Base-by-base conservation (phyloP, 768 basidiomycete genomes). In the Neoboletus magnificus region DNA sequence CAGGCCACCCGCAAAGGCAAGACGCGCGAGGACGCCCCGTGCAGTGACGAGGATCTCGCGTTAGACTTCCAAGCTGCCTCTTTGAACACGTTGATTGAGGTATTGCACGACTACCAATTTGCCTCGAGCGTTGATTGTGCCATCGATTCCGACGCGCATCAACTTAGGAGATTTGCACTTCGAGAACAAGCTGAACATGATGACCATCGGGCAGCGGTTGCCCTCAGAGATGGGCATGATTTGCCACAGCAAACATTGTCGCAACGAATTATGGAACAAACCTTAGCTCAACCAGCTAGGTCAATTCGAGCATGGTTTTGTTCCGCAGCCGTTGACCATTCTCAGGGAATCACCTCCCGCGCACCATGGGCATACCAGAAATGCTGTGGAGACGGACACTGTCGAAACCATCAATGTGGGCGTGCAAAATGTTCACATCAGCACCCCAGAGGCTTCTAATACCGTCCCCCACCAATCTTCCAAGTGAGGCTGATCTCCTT, bases 11-110 rank as follows among this genome's bases (percentile, higher is more conserved):
- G 67, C 13, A 81, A 81, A 54, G 77, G 77, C 25, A 76, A 76
- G 47, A 51, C 62, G 3, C 69, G 71, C 23, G 66, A 64, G 2
- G 70, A 63, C 41, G 56, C 60, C 1, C 63, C 70, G 3, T 64
- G 66, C 7, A 66, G 73, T 0, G 82, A 85, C 60, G 75, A 77
- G 37, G 77, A 80, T 37, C 50, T 74, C 9, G 83, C 83, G 0
- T 66, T 80, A 9, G 68, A 71, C 36, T 40, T 78, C 1, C 79
- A 80, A 50, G 67, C 68, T 3, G 70, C 77, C 29, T 70, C 74
- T 16, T 50, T 79, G 6, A 54, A 66, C 8, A 57, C 61, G 10
- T 54, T 71, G 40, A 53, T 77, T 4, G 61, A 58, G 0, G 41
- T 65, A n/a, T 63, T 76, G 27, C 63, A 69, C 3, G 80, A 82